Conservation (phyloP, 2,329 filamentous ascomycete species). For the Dactylellina parvicollis region DNA sequence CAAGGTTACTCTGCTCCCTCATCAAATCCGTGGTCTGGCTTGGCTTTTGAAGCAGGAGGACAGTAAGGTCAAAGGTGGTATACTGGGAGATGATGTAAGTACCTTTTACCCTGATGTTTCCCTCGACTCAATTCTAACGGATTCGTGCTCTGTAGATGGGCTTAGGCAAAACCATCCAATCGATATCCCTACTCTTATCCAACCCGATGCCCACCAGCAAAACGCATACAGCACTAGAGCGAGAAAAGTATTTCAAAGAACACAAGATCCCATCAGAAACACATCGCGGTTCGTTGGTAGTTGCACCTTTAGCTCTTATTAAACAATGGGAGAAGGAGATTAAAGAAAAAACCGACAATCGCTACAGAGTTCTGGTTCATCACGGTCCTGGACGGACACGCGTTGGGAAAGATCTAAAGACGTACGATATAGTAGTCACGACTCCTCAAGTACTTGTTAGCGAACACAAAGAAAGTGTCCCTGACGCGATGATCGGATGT, state of each 20-base stretch:
- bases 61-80: constrained; percentile 86
- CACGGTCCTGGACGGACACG: constrained; percentile 89
- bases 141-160: constrained; percentile 71
- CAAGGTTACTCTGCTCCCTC: constrained; percentile 85
- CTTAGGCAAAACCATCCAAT: constrained; percentile 93
- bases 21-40: constrained; percentile 90
- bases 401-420: constrained; percentile 76
- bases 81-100: constrained; percentile 81
- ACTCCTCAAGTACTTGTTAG: constrained; percentile 96
- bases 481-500: constrained; percentile 72
- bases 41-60: constrained; percentile 97
- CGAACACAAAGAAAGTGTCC: constrained; percentile 78
- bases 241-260: constrained; percentile 62
- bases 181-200: constrained; percentile 84
- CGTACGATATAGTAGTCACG: constrained; percentile 94
- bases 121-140: not conserved
- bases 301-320: constrained; percentile 91
- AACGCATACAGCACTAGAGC: constrained; percentile 64
- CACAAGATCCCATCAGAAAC: constrained; percentile 75
- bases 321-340: constrained; percentile 97
- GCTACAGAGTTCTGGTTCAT: constrained; percentile 86
- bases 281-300: constrained; percentile 84
- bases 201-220: constrained; percentile 76
- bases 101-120: constrained; percentile 4
- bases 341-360: constrained; percentile 78